Evolutionary conservation across 2,329 filamentous ascomycete genomes (phyloP).

Genomic region (Dichotomopilus funicola): DNA sequence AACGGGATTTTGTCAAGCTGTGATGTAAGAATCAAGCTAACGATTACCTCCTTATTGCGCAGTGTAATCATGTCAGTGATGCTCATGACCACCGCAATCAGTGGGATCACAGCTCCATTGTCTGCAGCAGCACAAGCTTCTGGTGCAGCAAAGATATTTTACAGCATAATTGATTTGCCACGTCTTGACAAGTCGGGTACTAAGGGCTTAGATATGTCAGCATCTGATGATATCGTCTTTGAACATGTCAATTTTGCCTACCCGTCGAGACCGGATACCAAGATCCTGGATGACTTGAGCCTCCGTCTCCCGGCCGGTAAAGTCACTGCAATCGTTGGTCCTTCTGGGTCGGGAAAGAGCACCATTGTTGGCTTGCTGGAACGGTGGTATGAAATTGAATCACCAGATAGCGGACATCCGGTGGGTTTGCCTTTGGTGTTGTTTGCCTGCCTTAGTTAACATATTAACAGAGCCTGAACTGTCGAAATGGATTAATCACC

Average conservation of each 20-base stretch:
- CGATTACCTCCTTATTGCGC: neutral
- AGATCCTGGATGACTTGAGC: slow-evolving; percentile 45
- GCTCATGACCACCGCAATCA: slow-evolving; percentile 49
- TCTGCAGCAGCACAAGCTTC: slow-evolving; percentile 49
- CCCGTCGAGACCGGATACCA: slow-evolving; percentile 39
- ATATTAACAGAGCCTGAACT: slow-evolving; percentile 18
- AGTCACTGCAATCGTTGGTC: slow-evolving; percentile 71
- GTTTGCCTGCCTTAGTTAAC: too few species aligned
- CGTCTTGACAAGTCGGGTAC: slow-evolving; percentile 33
- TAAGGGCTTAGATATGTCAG: slow-evolving; percentile 39
- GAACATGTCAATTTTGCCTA: slow-evolving; percentile 63
- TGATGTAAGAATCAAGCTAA: neutral
- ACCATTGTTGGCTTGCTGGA: slow-evolving; percentile 66
- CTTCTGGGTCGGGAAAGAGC: slow-evolving; percentile 78
- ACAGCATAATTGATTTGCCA: slow-evolving; percentile 43
- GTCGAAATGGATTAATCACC: slow-evolving; percentile 24
- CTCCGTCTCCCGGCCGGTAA: slow-evolving; percentile 57
- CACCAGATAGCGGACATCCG: slow-evolving; percentile 38
- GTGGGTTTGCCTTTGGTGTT: slow-evolving; percentile 3
- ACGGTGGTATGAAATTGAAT: slow-evolving; percentile 60
- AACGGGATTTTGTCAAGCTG: neutral
- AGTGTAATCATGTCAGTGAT: slow-evolving; percentile 51
- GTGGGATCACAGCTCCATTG: slow-evolving; percentile 50
- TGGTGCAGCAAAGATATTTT: slow-evolving; percentile 50
- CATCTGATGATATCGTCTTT: slow-evolving; percentile 49